These are phyloP conservation scores for Penicillium sp. DNA, from an alignment of 2,329 filamentous ascomycete species.

Conservation along the genomic window DNA sequence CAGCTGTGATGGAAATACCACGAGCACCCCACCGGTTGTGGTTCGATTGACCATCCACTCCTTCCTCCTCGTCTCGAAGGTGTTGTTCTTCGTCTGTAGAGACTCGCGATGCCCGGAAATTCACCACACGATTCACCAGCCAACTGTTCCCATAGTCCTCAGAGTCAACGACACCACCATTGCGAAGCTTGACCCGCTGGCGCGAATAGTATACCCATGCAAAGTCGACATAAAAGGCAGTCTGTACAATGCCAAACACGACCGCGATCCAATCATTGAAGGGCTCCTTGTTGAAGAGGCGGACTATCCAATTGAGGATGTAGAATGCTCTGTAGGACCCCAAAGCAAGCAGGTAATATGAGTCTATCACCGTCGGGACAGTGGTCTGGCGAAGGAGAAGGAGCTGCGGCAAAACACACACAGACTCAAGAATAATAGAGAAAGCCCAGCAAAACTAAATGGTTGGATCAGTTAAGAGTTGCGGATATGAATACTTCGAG, in stretches of 20 bases:
- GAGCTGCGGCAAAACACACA: conserved; percentile 87
- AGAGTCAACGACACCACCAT: conserved; percentile 82
- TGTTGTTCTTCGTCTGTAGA: conserved; percentile 41
- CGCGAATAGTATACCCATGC: conserved; percentile 95
- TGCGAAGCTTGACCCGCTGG: conserved; percentile 88
- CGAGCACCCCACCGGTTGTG: conserved; percentile 57
- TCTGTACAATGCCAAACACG: conserved; percentile 86
- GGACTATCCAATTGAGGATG: conserved; percentile 84
- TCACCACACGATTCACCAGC: conserved; percentile 76
- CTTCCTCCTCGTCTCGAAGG: conserved; percentile 33
- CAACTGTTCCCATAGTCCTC: conserved; percentile 85
- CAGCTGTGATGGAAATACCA: conserved; percentile 61
- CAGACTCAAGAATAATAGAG: conserved; percentile 86
- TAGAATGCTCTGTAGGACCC: conserved; percentile 88
- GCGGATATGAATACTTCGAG: not conserved
- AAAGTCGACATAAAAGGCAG: conserved; percentile 86
- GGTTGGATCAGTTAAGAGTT: not conserved
- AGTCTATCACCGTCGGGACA: conserved; percentile 92
- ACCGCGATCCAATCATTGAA: conserved; percentile 71
- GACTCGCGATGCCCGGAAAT: conserved; percentile 41
- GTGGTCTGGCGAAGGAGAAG: conserved; percentile 91
- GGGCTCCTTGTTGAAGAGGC: conserved; percentile 59
- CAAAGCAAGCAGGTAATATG: conserved; percentile 87
- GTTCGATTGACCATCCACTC: conserved; percentile 26
- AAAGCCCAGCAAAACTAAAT: conserved; percentile 78